These are phyloP conservation scores for Eutrema salsugineum DNA, from an alignment of 441 rosid genomes.

Conservation along the genomic window DNA sequence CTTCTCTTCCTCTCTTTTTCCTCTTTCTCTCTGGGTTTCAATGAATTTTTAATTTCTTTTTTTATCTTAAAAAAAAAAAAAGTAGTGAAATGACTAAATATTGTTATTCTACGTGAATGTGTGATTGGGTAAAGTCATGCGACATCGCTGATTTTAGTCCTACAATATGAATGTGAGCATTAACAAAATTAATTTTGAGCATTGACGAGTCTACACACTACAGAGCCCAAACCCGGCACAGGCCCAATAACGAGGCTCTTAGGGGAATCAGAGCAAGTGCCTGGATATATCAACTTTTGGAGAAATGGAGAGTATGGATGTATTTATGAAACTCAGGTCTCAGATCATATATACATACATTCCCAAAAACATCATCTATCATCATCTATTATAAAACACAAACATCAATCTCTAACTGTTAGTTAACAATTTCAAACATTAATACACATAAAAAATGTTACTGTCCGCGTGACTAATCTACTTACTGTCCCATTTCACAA, in stretches of 20 bases:
- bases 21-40: too few species aligned
- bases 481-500: constrained; percentile 53
- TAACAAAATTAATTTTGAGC: background rate
- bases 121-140: background rate
- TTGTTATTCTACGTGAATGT: background rate
- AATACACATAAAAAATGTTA: constrained; percentile 16
- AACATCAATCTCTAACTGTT: constrained; percentile 18
- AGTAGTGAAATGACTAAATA: background rate
- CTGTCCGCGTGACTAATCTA: background rate
- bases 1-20: too few species aligned
- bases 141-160: background rate
- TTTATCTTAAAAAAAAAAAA: too few species aligned
- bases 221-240: background rate
- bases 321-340: background rate
- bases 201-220: background rate
- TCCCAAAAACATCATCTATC: constrained; percentile 9
- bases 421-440: background rate
- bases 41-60: too few species aligned
- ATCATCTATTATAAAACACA: background rate
- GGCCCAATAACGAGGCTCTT: background rate
- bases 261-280: background rate
- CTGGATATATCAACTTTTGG: background rate
- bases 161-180: background rate
- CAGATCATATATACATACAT: constrained; percentile 31
- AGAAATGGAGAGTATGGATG: background rate